These are phyloP conservation scores for Leucocoprinus sp. DNA, from an alignment of 768 basidiomycete species.

Conservation along the genomic window DNA sequence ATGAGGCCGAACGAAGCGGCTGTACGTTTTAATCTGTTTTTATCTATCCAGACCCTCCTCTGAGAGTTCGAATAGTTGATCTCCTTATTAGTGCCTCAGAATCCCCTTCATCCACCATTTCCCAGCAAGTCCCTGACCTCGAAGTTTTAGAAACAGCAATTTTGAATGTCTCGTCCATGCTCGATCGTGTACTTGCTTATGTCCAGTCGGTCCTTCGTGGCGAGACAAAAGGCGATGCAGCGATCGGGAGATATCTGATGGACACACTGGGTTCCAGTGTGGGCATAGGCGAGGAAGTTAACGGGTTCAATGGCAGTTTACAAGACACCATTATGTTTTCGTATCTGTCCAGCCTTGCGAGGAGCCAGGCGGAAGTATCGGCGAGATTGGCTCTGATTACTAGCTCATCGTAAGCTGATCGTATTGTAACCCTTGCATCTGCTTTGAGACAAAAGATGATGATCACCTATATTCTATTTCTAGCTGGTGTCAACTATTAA, in stretches of 20 bases:
- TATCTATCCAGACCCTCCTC: constrained; percentile 1
- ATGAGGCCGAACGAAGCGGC: constrained; percentile 77
- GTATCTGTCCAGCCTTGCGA: constrained; percentile 88
- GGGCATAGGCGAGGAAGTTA: constrained; percentile 52
- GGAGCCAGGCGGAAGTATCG: constrained; percentile 89
- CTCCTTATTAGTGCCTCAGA: constrained; percentile 49
- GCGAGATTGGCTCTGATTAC: constrained; percentile 75
- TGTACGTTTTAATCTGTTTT: constrained; percentile 41
- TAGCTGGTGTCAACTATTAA: constrained; percentile 59
- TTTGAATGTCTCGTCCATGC: constrained; percentile 59
- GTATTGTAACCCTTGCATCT: background rate
- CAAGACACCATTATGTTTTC: constrained; percentile 93
- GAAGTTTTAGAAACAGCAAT: constrained; percentile 73
- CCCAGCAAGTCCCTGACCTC: constrained; percentile 60
- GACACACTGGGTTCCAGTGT: constrained; percentile 72
- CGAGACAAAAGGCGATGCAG: constrained; percentile 70
- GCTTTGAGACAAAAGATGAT: background rate
- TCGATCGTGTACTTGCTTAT: constrained; percentile 80
- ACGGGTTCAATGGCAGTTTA: constrained; percentile 65
- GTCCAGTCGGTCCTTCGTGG: constrained; percentile 75
- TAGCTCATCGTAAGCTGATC: constrained; percentile 26
- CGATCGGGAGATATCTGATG: constrained; percentile 87
- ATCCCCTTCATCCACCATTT: constrained; percentile 35
- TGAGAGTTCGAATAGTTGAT: constrained; percentile 47
- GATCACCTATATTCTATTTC: background rate